phyloP scores from a whole-genome alignment of 2,329 filamentous ascomycete genomes.

The Diaporthe ampelina region DNA sequence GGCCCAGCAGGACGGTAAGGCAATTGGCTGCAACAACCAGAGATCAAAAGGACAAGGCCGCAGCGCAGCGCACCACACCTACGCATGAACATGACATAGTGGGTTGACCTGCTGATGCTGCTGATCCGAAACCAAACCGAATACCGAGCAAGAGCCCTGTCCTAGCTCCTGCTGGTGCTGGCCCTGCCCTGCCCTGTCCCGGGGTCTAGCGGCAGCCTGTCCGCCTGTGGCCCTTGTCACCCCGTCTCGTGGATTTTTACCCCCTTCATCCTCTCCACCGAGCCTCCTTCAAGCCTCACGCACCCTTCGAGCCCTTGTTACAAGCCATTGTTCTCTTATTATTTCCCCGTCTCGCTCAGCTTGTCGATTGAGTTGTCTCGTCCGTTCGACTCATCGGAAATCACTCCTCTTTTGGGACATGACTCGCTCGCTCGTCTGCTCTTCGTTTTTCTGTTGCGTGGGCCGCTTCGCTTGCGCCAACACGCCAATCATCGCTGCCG shows the following conservation, averaged over 20 bases:
- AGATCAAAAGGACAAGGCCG: too few relatives aligned
- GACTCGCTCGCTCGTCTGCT: slow-evolving; percentile 28
- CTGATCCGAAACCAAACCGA: slow-evolving; percentile 19
- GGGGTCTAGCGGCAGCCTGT: not conserved
- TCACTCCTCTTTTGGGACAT: slow-evolving; percentile 39
- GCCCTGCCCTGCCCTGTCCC: not conserved
- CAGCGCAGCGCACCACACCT: too few relatives aligned
- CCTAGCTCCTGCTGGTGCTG: not conserved
- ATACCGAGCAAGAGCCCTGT: slow-evolving; percentile 1
- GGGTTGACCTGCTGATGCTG: slow-evolving; percentile 20
- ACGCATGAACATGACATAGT: slow-evolving; percentile 29
- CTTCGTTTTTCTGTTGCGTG: slow-evolving; percentile 30
- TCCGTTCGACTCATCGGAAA: slow-evolving; percentile 27
- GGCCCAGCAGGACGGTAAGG: slow-evolving; percentile 3
- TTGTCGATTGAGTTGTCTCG: slow-evolving; percentile 9
- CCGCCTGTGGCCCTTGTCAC: not conserved
- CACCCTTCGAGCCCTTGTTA: slow-evolving; percentile 15
- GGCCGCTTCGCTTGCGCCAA: slow-evolving; percentile 15
- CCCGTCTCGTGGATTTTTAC: slow-evolving; percentile 39
- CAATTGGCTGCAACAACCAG: not conserved
- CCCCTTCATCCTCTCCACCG: slow-evolving; percentile 26
- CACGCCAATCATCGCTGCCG: slow-evolving; percentile 17
- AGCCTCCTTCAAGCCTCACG: slow-evolving; percentile 3
- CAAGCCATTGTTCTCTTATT: not conserved
- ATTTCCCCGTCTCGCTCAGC: slow-evolving; percentile 8